phyloP scores from a whole-genome alignment of 2,329 filamentous ascomycete species.

The Ophiostoma sp. region DNA sequence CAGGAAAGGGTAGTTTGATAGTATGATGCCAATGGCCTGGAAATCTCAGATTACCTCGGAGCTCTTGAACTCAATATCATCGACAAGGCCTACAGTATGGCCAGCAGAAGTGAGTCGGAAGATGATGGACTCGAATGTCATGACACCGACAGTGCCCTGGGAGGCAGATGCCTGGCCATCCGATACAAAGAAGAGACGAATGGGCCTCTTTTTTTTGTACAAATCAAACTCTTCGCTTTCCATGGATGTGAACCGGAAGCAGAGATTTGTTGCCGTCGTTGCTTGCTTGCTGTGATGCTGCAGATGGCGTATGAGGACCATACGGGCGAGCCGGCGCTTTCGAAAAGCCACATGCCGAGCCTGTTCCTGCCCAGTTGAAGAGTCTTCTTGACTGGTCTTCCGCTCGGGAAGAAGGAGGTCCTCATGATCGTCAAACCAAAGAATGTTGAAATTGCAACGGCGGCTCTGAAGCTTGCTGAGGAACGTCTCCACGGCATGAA shows the following conservation, averaged over 20 bases:
- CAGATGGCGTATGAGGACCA: conserved; percentile 66
- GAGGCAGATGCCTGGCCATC: conserved; percentile 49
- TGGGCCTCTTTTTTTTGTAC: conserved; percentile 55
- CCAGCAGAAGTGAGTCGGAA: conserved; percentile 55
- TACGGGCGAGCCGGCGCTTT: conserved; percentile 63
- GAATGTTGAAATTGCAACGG: conserved; percentile 69
- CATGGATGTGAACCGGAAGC: conserved; percentile 46
- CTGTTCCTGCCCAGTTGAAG: conserved; percentile 41
- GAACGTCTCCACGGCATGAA: conserved; percentile 68
- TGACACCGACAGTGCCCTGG: conserved; percentile 27
- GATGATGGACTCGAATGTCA: conserved; percentile 48
- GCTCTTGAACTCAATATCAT: conserved; percentile 62
- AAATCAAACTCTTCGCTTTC: conserved; percentile 51
- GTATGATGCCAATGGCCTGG: neutral
- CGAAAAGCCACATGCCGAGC: conserved; percentile 32
- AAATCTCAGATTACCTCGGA: conserved; percentile 53
- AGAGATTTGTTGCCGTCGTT: conserved; percentile 27
- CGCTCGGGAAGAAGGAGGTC: conserved; percentile 37
- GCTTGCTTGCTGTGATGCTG: conserved; percentile 28
- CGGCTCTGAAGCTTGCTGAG: conserved; percentile 59
- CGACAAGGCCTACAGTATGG: conserved; percentile 63
- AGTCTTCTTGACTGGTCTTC: neutral
- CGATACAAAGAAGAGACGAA: conserved; percentile 69
- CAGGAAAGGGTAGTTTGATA: neutral
- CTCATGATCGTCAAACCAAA: conserved; percentile 64